Evolutionary conservation across 176 grass and related monocot species (phyloP), one percentile per base, ranked within the genome.

Genomic region (Urochloa ruziziensis): DNA sequence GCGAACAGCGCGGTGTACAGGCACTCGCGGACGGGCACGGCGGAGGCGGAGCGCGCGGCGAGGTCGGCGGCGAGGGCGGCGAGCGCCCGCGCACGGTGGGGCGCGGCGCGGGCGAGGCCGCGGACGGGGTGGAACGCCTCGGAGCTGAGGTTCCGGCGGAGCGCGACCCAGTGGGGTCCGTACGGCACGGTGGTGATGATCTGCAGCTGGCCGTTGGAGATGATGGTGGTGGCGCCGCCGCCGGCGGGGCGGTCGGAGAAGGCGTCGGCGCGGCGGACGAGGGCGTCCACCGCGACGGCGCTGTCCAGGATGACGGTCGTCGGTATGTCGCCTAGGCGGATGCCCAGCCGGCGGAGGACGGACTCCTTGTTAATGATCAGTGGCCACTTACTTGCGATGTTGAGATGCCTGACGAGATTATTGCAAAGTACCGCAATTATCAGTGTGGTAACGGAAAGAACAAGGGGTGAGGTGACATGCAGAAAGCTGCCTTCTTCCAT

Each of bases 91-190:
- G 27, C 39, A 12, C 68, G 67, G 54, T 48, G 63, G 19, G 63
- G 74, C 27, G 19, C 28, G 0, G 27, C 35, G 49, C 51, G 52
- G 2, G 49, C 83, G 14, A 58, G 49, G 18, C 83, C 73, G 0
- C 67, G 80, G 56, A 74, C 69, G 35, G 74, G 74, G 74, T 85
- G 83, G 29, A 85, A 37, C 36, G 63, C 21, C 74, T 78, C 37
- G 28, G 83, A 70, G 39, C 19, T 49, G 63, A 85, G 74, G 74
- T 85, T 85, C 21, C 74, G 33, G 10, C 52, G 36, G 15, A 85
- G 83, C 8, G 37, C 64, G 27, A 60, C 39, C 83, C 83, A 85
- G 74, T 37, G 83, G 9, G 30, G 74, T 5, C 83, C 83, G 39
- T 85, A 51, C 28, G 74, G 83, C 29, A 48, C 64, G 64, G 51